Percentiles rank a stretch among this genome's conserved stretches.
Evolutionary conservation across 495 filamentous ascomycete species (phyloP).

Genomic region (Poronia punctata): DNA sequence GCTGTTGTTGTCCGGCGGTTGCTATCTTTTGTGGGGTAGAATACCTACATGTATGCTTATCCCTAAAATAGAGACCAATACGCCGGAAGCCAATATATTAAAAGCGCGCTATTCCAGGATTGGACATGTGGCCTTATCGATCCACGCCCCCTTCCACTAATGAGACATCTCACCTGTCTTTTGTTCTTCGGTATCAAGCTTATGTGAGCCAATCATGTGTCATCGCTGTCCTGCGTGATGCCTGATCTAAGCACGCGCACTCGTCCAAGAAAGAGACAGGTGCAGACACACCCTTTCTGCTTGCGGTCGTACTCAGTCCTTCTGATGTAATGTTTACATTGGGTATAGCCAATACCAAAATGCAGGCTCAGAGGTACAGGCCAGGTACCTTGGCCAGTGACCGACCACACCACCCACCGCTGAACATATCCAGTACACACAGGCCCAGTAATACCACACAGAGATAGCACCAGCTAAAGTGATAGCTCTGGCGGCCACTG

Average conservation of each 20-base stretch:
- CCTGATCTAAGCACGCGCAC: slow-evolving; percentile 1
- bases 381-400: too few species aligned
- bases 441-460: too few species aligned
- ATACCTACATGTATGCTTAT: not conserved
- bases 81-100: too few species aligned
- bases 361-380: slow-evolving; percentile 4
- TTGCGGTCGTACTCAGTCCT: too few species aligned
- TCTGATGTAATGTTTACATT: slow-evolving; percentile 7
- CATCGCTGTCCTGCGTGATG: slow-evolving; percentile 7
- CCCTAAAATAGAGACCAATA: too few species aligned
- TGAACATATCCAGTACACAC: too few species aligned
- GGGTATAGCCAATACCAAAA: not conserved
- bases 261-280: slow-evolving; percentile 1
- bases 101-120: too few species aligned
- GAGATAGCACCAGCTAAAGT: too few species aligned
- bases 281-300: slow-evolving; percentile 5
- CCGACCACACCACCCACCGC: too few species aligned
- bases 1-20: too few species aligned
- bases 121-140: not conserved
- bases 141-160: slow-evolving; percentile 1
- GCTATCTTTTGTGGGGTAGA: not conserved
- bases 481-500: slow-evolving; percentile 4
- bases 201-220: slow-evolving; percentile 3
- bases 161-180: too few species aligned
- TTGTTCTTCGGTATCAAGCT: not conserved